Evolutionary conservation across 2,329 filamentous ascomycete genomes (phyloP).

Genomic region (Aspergillus fumigatus): DNA sequence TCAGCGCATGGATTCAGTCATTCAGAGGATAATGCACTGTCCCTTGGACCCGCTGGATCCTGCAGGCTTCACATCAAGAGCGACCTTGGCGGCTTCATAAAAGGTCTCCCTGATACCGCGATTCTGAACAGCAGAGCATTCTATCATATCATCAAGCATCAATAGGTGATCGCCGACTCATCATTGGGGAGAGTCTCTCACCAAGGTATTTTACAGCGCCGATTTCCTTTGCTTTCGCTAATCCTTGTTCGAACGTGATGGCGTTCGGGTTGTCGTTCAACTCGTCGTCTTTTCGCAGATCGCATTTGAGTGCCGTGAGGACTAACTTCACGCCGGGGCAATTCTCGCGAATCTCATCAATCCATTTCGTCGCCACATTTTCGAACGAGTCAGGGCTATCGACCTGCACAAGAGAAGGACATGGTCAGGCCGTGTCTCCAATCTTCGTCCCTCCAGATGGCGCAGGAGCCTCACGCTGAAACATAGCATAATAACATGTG

Average conservation of each 20-base stretch:
- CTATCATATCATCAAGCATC: slow-evolving; percentile 40
- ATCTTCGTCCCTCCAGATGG: background rate
- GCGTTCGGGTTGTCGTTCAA: slow-evolving; percentile 59
- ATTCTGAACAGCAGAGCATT: slow-evolving; percentile 98
- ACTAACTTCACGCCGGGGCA: slow-evolving; percentile 94
- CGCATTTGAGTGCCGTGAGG: slow-evolving; percentile 92
- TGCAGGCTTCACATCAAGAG: slow-evolving; percentile 54
- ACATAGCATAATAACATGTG: slow-evolving; percentile 97
- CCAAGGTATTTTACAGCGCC: slow-evolving; percentile 86
- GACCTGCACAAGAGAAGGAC: slow-evolving; percentile 46
- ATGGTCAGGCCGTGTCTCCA: slow-evolving; percentile 2
- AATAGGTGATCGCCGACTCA: background rate
- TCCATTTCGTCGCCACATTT: slow-evolving; percentile 98
- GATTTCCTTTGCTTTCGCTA: slow-evolving; percentile 87
- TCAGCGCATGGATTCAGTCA: slow-evolving; percentile 2
- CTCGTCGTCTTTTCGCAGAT: slow-evolving; percentile 76
- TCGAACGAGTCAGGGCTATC: slow-evolving; percentile 95
- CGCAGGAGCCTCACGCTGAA: slow-evolving; percentile 62
- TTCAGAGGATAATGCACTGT: slow-evolving; percentile 35
- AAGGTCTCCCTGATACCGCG: slow-evolving; percentile 98
- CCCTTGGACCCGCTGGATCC: slow-evolving; percentile 28
- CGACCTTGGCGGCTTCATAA: slow-evolving; percentile 93
- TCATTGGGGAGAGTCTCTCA: slow-evolving; percentile 33
- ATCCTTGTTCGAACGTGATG: slow-evolving; percentile 85
- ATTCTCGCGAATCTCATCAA: slow-evolving; percentile 95